Evolutionary conservation across 225 moss, liverwort and hornwort species (phyloP), one percentile per base, ranked within the genome.

Genomic region (Physcomitrellopsis africana): DNA sequence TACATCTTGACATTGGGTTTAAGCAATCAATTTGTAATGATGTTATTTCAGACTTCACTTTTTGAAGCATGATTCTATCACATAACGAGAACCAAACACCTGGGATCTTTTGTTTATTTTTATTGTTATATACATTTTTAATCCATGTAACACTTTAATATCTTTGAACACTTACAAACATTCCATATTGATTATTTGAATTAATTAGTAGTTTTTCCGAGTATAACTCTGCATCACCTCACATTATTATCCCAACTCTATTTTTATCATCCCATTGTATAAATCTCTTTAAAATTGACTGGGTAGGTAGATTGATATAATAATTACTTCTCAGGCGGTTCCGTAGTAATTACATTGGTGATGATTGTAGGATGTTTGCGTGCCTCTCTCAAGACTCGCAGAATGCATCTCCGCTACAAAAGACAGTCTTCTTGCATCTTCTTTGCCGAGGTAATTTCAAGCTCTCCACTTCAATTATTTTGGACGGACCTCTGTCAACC

Each of bases 381-480:
- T 99, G 58, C 97, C 97, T 69, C 87, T 99, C 51, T 99, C 97
- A 46, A 92, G 85, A 82, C 95, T 99, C 69, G 92, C 97, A 62
- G 92, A 93, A 79, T 92, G 93, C 70, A 94, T 99, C 67, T 82
- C 95, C 60, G 72, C 65, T 56, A 78, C 97, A 18, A 99, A 99
- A 79, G 43, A 77, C 63, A 74, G 81, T 46, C 87, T 99, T 26
- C 93, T 93, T 83, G 82, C 86, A 13, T 95, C 92, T 42, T 76
- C 89, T 46, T 80, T 99, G 60, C 79, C 81, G 67, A 65, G 82
- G 93, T 97, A 87, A 59, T 79, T 61, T 51, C 54, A 66, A 52
- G 49, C 63, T 63, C 51, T 65, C 37, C 57, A 70, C 18, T 77
- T 77, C 45, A 57, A 51, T 57, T 56, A 16, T 58, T 71, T 72